Evolutionary conservation across 805 yeast genomes (phyloP), one percentile per base, ranked within the genome.

Genomic region (Candida cerambycidarum): DNA sequence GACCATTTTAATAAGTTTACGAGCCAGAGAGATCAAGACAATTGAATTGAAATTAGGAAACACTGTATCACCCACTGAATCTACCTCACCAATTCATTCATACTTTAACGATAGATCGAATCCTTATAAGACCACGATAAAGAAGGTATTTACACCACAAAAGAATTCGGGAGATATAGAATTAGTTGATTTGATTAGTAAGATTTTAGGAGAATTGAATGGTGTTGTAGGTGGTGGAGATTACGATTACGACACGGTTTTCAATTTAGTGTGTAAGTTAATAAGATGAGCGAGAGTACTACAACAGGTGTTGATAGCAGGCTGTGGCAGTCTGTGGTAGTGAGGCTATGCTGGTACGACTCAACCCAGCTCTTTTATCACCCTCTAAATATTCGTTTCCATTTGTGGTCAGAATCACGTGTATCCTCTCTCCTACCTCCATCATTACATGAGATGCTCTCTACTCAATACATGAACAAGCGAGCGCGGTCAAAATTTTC

Each of bases 1-100:
- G 30, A 70, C 76, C 1, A 55, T 73, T 1, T 64, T 71, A 40
- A 56, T 73, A n/a, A 68, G 73, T 43, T 56, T 73, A 39, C 53
- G 75, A 29, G 76, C 73, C 3, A 51, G 75, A 6, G 78, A 73
- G 41, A 67, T 72, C 43, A 72, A 72, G 43, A 53, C 66, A 27
- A 65, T 72, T n/a, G 74, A 70, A 42, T 62, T 70, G 67, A 58
- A 51, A 28, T 51, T 55, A 6, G 66, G 64, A 3, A 59, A 43
- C 32, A 43, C 11, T 15, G 27, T 42, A 17, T 42, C 48, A 16
- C 38, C 47, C 4, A 19, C 35, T 10, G 42, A 38, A 19, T 25
- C 43, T 3, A 37, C 30, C 4, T 41, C 54, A 21, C 45, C 47
- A 18, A 21, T 42, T 21, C 23, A 21, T 8, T 41, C 39, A n/a